These are phyloP conservation scores for Mortierella polycephala DNA, from an alignment of 371 early-diverging fungal genomes.

Conservation along the genomic window DNA sequence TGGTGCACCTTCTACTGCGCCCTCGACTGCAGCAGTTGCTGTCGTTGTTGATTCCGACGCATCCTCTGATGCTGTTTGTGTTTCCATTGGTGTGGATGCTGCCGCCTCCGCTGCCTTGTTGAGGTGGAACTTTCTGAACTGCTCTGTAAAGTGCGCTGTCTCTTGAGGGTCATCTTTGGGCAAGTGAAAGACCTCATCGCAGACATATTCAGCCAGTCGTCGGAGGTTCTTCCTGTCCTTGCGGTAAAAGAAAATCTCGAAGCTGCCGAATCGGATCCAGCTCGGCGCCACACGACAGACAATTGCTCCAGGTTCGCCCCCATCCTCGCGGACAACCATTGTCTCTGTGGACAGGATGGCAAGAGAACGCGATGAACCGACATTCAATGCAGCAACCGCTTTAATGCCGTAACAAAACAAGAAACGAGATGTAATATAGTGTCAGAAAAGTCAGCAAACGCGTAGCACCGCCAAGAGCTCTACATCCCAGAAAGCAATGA, in stretches of 20 bases:
- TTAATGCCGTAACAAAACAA: neutral
- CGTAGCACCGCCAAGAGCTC: no score
- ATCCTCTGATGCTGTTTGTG: conserved; percentile 3
- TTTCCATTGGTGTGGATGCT: neutral
- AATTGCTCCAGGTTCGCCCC: conserved; percentile 79
- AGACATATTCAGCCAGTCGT: conserved; percentile 79
- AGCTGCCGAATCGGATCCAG: conserved; percentile 92
- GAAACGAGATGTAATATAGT: neutral
- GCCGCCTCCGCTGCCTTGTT: neutral
- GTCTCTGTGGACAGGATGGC: conserved; percentile 71
- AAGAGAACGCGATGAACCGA: conserved; percentile 86
- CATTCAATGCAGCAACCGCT: conserved; percentile 71
- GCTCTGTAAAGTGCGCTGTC: conserved; percentile 47
- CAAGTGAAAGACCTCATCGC: conserved; percentile 50
- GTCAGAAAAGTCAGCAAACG: no score
- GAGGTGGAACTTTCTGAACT: conserved; percentile 30
- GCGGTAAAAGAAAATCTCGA: conserved; percentile 83
- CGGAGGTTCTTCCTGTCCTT: conserved; percentile 67
- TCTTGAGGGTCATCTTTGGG: conserved; percentile 47
- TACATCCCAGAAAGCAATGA: no score
- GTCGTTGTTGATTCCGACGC: conserved; percentile 3
- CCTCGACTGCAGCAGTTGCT: conserved; percentile 12
- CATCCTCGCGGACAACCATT: conserved; percentile 77
- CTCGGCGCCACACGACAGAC: conserved; percentile 82
- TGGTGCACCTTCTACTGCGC: conserved; percentile 10